Evolutionary conservation across 2,329 filamentous ascomycete genomes (phyloP).

Genomic region (Beauveria scarabaeidicola): DNA sequence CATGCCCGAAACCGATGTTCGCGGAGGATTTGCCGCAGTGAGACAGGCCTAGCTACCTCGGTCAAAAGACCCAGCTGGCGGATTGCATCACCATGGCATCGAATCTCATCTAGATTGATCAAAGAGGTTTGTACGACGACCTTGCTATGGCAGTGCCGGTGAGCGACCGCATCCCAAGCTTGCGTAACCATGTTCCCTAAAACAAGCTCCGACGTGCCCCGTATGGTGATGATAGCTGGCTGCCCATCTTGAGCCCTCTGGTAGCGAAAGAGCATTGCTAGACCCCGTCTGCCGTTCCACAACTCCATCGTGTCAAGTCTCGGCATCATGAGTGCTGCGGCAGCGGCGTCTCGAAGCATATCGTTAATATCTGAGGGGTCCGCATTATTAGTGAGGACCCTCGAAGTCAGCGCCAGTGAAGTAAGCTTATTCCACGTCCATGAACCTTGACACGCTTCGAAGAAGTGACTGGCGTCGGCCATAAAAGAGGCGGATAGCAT

Average conservation of each 20-base stretch:
- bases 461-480: slow-evolving; percentile 24
- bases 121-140: slow-evolving; percentile 14
- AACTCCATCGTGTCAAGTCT: slow-evolving; percentile 23
- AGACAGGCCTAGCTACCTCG: slow-evolving; percentile 16
- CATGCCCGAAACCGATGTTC: too few relatives aligned
- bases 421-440: slow-evolving; percentile 25
- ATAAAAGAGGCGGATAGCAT: slow-evolving; percentile 25
- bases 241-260: slow-evolving; percentile 13
- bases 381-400: slow-evolving; percentile 17
- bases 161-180: slow-evolving; percentile 20
- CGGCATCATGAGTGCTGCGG: slow-evolving; percentile 21
- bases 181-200: slow-evolving; percentile 13
- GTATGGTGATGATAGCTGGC: slow-evolving; percentile 17
- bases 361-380: slow-evolving; percentile 16
- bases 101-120: slow-evolving; percentile 14
- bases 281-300: slow-evolving; percentile 23
- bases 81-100: slow-evolving; percentile 19
- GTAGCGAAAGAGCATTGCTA: slow-evolving; percentile 20
- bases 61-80: slow-evolving; percentile 16
- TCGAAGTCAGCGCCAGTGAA: slow-evolving; percentile 24
- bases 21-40: slow-evolving; percentile 18
- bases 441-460: slow-evolving; percentile 15
- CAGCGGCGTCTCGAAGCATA: slow-evolving; percentile 21
- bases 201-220: slow-evolving; percentile 17
- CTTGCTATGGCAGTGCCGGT: slow-evolving; percentile 13